A percentile compares a stretch with the other conserved stretches of the same genome.
These are phyloP conservation scores for Polyplosphaeria fusca DNA, from an alignment of 495 filamentous ascomycete species.

Conservation along the genomic window DNA sequence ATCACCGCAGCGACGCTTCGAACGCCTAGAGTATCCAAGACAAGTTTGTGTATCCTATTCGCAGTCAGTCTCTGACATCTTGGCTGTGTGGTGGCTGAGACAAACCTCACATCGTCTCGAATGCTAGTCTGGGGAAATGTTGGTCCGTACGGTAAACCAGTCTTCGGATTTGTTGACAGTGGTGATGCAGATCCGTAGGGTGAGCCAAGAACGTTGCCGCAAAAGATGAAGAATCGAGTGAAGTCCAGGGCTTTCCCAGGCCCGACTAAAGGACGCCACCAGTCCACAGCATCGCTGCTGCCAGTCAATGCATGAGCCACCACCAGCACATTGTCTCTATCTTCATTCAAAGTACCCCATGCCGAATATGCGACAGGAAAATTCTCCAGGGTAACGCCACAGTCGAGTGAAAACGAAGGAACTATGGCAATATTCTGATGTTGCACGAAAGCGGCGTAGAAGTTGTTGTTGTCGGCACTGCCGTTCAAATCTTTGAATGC, in stretches of 20 bases:
- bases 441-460: slow-evolving; percentile 38
- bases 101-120: slow-evolving; percentile 43
- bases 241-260: slow-evolving; percentile 41
- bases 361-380: slow-evolving; percentile 43
- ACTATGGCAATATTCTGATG: slow-evolving; percentile 40
- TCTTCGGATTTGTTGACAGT: slow-evolving; percentile 34
- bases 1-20: slow-evolving; percentile 39
- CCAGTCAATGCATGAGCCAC: slow-evolving; percentile 45
- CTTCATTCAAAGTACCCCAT: slow-evolving; percentile 40
- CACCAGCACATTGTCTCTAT: slow-evolving; percentile 39
- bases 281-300: slow-evolving; percentile 41
- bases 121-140: slow-evolving; percentile 43
- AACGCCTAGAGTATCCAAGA: slow-evolving; percentile 42
- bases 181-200: slow-evolving; percentile 43
- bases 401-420: slow-evolving; percentile 40
- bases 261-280: slow-evolving; percentile 42
- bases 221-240: slow-evolving; percentile 42
- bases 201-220: slow-evolving; percentile 41
- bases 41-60: slow-evolving; percentile 39
- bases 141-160: slow-evolving; percentile 38
- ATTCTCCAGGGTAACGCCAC: slow-evolving; percentile 37
- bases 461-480: slow-evolving; percentile 19
- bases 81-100: neutral
- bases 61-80: neutral
- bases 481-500: neutral